Percentiles rank a stretch among this genome's conserved stretches.
Conservation (phyloP, 1,284 basidiomycete genomes). For the Fomitopsis betulina region DNA sequence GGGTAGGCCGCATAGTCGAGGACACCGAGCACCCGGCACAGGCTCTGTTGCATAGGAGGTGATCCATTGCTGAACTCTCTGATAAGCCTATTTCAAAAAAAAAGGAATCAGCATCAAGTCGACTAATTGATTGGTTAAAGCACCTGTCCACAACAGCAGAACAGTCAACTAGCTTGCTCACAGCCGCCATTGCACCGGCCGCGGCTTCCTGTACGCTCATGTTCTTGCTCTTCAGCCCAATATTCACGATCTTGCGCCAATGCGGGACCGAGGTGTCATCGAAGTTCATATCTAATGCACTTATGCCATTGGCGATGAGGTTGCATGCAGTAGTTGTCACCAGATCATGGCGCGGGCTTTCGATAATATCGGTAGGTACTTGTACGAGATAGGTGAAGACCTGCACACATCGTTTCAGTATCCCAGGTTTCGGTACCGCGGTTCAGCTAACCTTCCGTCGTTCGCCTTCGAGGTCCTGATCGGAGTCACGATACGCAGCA, state of each 20-base stretch:
- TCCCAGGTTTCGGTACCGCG: neutral
- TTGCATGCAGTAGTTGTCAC: conserved; percentile 73
- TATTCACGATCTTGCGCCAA: conserved; percentile 71
- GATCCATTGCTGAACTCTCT: conserved; percentile 55
- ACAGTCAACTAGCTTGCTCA: conserved; percentile 69
- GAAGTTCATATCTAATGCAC: conserved; percentile 46
- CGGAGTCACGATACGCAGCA: conserved; percentile 37
- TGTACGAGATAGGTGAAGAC: conserved; percentile 52
- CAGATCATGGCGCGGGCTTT: conserved; percentile 69
- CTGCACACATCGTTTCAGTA: conserved; percentile 29
- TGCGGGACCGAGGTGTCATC: conserved; percentile 39
- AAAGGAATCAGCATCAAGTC: conserved; percentile 8
- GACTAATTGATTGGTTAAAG: conserved; percentile 15
- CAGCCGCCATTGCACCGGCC: conserved; percentile 54
- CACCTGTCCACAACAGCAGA: conserved; percentile 64
- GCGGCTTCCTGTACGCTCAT: conserved; percentile 71
- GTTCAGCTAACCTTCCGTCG: conserved; percentile 35
- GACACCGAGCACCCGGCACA: conserved; percentile 72
- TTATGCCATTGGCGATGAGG: conserved; percentile 66
- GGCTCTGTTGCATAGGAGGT: conserved; percentile 67
- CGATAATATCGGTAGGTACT: conserved; percentile 55
- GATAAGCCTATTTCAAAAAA: conserved; percentile 65
- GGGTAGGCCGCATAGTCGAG: conserved; percentile 60
- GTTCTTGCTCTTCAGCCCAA: conserved; percentile 68
- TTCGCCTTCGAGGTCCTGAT: conserved; percentile 25